These are phyloP conservation scores for Chalciporus pseudorubinellus DNA, from an alignment of 768 basidiomycete species.

Conservation along the genomic window DNA sequence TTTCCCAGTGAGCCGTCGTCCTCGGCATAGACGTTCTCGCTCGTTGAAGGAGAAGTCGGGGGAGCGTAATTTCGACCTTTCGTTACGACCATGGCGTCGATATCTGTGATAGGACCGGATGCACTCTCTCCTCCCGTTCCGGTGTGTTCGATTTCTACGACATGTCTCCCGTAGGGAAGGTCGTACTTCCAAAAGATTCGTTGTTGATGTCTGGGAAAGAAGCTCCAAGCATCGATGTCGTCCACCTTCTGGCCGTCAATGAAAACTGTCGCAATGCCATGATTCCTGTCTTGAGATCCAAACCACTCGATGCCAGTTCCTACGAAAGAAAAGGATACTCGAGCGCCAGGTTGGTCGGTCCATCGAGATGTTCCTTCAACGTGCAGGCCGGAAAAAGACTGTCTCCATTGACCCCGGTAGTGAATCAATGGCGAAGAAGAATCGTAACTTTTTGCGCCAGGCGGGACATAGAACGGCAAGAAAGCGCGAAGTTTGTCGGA, in stretches of 20 bases:
- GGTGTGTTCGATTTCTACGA: conserved; percentile 59
- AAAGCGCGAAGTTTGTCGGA: conserved; percentile 48
- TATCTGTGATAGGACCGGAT: conserved; percentile 40
- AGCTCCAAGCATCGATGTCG: conserved; percentile 46
- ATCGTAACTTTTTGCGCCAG: conserved; percentile 68
- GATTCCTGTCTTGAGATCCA: conserved; percentile 51
- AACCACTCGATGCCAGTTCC: conserved; percentile 82
- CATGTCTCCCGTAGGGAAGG: conserved; percentile 52
- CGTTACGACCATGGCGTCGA: conserved; percentile 71
- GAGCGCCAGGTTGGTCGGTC: conserved; percentile 48
- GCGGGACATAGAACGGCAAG: conserved; percentile 71
- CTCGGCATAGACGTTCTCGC: neutral
- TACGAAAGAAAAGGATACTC: conserved; percentile 57
- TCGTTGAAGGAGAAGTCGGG: neutral
- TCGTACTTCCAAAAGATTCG: conserved; percentile 61
- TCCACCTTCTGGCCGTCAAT: conserved; percentile 52
- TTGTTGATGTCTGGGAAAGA: conserved; percentile 47
- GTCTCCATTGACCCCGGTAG: conserved; percentile 60
- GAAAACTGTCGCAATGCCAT: conserved; percentile 56
- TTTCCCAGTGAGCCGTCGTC: neutral
- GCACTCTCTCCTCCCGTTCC: conserved; percentile 40
- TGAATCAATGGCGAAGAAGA: conserved; percentile 66
- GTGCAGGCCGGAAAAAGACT: conserved; percentile 50
- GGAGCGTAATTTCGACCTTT: conserved; percentile 28
- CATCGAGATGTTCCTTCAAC: conserved; percentile 48